Evolutionary conservation across 2,329 filamentous ascomycete genomes (phyloP).

Genomic region (Arthroderma sp.): DNA sequence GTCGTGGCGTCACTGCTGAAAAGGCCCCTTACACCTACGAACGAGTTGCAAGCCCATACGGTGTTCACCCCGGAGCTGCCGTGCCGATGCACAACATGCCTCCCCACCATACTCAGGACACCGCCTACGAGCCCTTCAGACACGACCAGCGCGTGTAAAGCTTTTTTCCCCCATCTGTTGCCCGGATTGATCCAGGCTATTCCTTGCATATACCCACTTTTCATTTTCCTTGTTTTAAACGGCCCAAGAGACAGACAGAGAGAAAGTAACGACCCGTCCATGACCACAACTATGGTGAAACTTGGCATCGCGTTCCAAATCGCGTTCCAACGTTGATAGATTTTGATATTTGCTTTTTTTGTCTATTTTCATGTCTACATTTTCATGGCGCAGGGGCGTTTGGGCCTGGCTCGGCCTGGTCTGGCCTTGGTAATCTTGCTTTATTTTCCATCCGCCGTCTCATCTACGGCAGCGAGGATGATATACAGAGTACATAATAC

Average conservation of each 20-base stretch:
- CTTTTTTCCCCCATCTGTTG: not conserved
- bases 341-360: not conserved
- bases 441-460: not conserved
- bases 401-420: not conserved
- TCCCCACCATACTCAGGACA: conserved; percentile 7
- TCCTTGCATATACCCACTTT: not conserved
- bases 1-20: conserved; percentile 40
- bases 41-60: conserved; percentile 32
- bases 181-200: not conserved
- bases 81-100: conserved; percentile 11
- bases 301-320: not conserved
- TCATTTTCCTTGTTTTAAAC: not conserved
- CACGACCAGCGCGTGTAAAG: conserved; percentile 10
- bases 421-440: not conserved
- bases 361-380: not conserved
- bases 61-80: conserved; percentile 7
- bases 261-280: not conserved
- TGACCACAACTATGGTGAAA: not conserved
- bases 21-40: conserved; percentile 53
- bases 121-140: conserved; percentile 15
- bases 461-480: not conserved
- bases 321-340: not conserved
- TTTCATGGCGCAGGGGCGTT: not conserved
- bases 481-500: not conserved
- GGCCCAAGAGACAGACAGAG: not conserved